Evolutionary conservation across 495 filamentous ascomycete species (phyloP), one percentile per base, ranked within the genome.

Genomic region (Sporormia fimetaria): DNA sequence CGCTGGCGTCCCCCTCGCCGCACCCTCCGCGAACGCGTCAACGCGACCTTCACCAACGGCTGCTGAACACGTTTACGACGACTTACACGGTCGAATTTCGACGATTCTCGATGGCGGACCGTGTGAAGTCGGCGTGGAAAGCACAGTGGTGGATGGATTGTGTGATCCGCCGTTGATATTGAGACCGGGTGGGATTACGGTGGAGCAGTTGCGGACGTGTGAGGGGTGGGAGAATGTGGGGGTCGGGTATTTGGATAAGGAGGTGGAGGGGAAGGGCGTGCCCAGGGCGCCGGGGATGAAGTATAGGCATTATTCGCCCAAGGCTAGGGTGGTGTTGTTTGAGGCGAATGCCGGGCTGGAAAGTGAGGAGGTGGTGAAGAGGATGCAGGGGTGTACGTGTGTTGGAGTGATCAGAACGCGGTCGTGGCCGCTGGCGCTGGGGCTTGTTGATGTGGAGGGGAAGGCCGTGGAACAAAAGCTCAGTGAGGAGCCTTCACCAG

Each of bases 241-340:
- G 40, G 68, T 81, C 21, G 88, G 74, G 27, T 94, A 94, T 57
- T 71, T 74, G 44, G 83, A 94, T 49, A 56, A 59, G 16, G 67
- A 67, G 11, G 72, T 78, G 49, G 49, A 58, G 11, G 72, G 65
- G 1, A 70, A 31, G 55, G n/a, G n/a, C 35, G 59, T 67, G 40
- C 88, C 92, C 4, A 73, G 80, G 40, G 87, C 88, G 2, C 90
- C 90, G 6, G 90, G 90, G 2, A 99, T 99, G 90, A 99, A 99
- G 57, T 99, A 99, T 61, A 80, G 87, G 51, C 90, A 99, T 58
- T 99, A 99, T 56, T 92, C 87, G 15, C 90, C 90, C 0, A 81
- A 80, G 55, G 90, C 90, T 11, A 76, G 69, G 21, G 88, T 99
- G 7, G 64, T 94, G 16, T 67, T 99, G 1, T 90, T 82, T 57